A percentile compares a stretch with the other conserved stretches of the same genome.
phyloP scores from a whole-genome alignment of 345 rosid genomes.

The Salix koriyanagi region DNA sequence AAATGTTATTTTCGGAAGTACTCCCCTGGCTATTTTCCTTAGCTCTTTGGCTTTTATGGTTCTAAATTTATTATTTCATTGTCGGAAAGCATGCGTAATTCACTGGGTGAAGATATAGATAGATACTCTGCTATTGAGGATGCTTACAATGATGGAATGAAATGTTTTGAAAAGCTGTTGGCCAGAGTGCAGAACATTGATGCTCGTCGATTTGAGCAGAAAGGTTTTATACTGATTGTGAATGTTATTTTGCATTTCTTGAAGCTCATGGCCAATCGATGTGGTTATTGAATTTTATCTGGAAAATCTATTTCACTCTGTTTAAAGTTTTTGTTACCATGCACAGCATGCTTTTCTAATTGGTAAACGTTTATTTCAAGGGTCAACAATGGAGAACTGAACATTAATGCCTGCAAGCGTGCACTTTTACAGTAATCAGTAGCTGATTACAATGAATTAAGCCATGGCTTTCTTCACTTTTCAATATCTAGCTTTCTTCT shows the following conservation, averaged over 20 bases:
- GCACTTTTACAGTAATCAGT: background rate
- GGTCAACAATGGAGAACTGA: background rate
- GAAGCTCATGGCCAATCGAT: background rate
- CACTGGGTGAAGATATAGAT: slow-evolving; percentile 56
- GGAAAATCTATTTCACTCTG: background rate
- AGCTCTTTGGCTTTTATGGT: background rate
- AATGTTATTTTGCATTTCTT: background rate
- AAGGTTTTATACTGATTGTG: slow-evolving; percentile 36
- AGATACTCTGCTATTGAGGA: slow-evolving; percentile 30
- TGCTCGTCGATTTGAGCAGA: slow-evolving; percentile 88
- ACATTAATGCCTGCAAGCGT: background rate
- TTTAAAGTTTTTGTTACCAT: background rate
- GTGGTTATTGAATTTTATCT: background rate
- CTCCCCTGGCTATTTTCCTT: background rate
- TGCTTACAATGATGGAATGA: slow-evolving; percentile 30
- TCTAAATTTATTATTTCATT: background rate
- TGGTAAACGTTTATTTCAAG: background rate
- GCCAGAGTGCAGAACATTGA: slow-evolving; percentile 69
- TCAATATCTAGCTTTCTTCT: background rate
- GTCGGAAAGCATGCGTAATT: slow-evolving; percentile 50
- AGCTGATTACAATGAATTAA: background rate
- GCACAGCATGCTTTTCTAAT: background rate
- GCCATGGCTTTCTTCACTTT: background rate
- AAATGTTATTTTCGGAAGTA: background rate
- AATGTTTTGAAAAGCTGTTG: slow-evolving; percentile 40